Base-by-base conservation (phyloP, 768 basidiomycete genomes). In the Podaxis sp. region DNA sequence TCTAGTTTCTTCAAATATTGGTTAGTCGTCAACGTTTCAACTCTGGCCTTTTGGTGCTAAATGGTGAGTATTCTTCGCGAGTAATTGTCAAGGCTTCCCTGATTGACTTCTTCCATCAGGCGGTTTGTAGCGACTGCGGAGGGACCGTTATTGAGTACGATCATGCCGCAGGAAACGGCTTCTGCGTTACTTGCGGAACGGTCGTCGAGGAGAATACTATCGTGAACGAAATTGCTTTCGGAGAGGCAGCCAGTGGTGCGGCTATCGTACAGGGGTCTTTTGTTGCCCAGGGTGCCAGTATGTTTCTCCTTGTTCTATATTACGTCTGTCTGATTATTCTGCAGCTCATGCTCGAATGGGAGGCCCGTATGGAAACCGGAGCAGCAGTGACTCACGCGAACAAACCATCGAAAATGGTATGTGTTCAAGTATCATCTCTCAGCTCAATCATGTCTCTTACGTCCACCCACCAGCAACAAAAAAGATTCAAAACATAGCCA, bases 261-360 rank as follows among this genome's bases (percentile, higher is more conserved):
- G 96, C 96, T 1, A 93, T 98, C 81, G 96, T 97, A 1, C 91
- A 96, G 69, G 97, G 97, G 2, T 88, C 90, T 2, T 97, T 92
- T 69, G 94, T 99, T 12, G 92, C 85, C 0, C 90, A 93, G 69
- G 92, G 93, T 60, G 88, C 95, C 51, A 96, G 96, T 98, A 70
- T 73, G 91, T 85, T 13, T 12, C 49, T 22, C 59, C 47, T 24
- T 46, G 19, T 60, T 12, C 12, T 36, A 47, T 64, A 19, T 7
- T 52, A 19, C 19, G 33, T 40, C 49, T 64, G 24, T 19, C 38
- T 61, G 15, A 55, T 25, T 46, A 22, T 65, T 2, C 25, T 25
- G 57, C 56, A 96, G 94, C 92, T 0, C 90, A 88, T 66, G 92
- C 93, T 2, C 81, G 89, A 57, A 89, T 93, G 84, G 86, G 82